Conservation (phyloP, 805 yeast genomes). For the Candida germanica region DNA sequence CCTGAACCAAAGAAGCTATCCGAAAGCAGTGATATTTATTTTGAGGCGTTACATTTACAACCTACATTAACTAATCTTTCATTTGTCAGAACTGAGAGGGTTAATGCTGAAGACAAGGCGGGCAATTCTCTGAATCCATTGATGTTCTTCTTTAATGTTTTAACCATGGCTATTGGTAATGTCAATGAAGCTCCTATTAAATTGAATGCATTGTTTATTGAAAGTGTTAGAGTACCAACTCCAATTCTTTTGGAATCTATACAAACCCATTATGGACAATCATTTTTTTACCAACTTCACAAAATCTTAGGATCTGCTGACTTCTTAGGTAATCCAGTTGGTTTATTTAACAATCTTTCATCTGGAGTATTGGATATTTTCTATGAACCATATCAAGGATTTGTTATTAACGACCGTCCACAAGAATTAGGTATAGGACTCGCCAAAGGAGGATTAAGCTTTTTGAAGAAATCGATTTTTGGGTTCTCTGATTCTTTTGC, state of each 20-base stretch:
- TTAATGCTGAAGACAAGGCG: slow-evolving; percentile 60
- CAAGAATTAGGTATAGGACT: slow-evolving; percentile 92
- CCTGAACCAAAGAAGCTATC: slow-evolving; percentile 65
- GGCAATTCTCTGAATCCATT: slow-evolving; percentile 57
- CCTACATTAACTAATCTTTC: slow-evolving; percentile 88
- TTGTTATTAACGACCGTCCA: slow-evolving; percentile 89
- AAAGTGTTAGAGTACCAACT: slow-evolving; percentile 83
- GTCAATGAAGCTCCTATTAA: slow-evolving; percentile 95
- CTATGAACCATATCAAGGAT: slow-evolving; percentile 96
- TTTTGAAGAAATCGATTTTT: slow-evolving; percentile 89
- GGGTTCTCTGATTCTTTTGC: slow-evolving; percentile 94
- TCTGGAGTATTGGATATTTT: slow-evolving; percentile 96
- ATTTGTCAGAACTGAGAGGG: slow-evolving; percentile 82
- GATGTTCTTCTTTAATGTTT: slow-evolving; percentile 74
- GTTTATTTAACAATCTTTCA: slow-evolving; percentile 85
- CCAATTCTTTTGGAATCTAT: slow-evolving; percentile 69
- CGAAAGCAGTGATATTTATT: slow-evolving; percentile 73
- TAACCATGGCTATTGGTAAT: slow-evolving; percentile 96
- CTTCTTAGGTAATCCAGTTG: slow-evolving; percentile 95
- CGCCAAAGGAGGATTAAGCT: slow-evolving; percentile 94
- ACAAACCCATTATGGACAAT: slow-evolving; percentile 85
- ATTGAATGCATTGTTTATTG: slow-evolving; percentile 81
- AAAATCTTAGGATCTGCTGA: slow-evolving; percentile 95
- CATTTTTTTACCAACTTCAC: slow-evolving; percentile 86
- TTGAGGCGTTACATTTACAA: slow-evolving; percentile 88